Conservation (phyloP, 2,329 filamentous ascomycete genomes). For the Trichoderma afroharzianum region DNA sequence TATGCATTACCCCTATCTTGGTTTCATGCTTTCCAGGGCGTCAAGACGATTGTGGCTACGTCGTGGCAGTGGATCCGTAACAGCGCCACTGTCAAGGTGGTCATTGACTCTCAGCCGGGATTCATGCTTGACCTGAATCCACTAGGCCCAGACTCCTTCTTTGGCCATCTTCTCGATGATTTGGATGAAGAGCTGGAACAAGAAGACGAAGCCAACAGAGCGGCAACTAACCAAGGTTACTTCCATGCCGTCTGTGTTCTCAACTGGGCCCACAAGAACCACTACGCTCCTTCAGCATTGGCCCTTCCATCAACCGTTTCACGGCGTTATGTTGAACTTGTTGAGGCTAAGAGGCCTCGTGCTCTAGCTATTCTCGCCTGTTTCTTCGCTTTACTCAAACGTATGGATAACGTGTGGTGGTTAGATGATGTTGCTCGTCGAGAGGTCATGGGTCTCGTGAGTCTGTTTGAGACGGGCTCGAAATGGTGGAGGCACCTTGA, state of each 20-base stretch:
- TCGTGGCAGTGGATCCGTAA: conserved; percentile 62
- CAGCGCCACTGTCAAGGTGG: conserved; percentile 54
- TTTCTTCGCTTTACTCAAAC: conserved; percentile 63
- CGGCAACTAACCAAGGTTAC: conserved; percentile 49
- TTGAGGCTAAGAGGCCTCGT: conserved; percentile 57
- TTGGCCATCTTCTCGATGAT: conserved; percentile 56
- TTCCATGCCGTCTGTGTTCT: conserved; percentile 62
- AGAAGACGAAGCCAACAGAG: conserved; percentile 30
- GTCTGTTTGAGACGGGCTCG: conserved; percentile 55
- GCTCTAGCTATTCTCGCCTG: conserved; percentile 62
- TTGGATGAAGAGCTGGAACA: conserved; percentile 52
- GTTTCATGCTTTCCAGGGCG: conserved; percentile 66
- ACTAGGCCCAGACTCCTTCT: conserved; percentile 51
- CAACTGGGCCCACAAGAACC: conserved; percentile 62
- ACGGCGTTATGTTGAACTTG: conserved; percentile 56
- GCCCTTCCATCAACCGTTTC: conserved; percentile 63
- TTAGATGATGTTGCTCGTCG: conserved; percentile 61
- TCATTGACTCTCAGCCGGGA: conserved; percentile 61
- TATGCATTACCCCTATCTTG: conserved; percentile 60
- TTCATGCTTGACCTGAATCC: conserved; percentile 58
- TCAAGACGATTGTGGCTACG: conserved; percentile 61
- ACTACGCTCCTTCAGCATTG: conserved; percentile 55
- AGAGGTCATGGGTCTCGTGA: conserved; percentile 62
- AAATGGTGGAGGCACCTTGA: conserved; percentile 60
- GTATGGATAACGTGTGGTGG: conserved; percentile 65